Conservation (phyloP, 2,329 filamentous ascomycete species). For the Colletotrichum scovillei region DNA sequence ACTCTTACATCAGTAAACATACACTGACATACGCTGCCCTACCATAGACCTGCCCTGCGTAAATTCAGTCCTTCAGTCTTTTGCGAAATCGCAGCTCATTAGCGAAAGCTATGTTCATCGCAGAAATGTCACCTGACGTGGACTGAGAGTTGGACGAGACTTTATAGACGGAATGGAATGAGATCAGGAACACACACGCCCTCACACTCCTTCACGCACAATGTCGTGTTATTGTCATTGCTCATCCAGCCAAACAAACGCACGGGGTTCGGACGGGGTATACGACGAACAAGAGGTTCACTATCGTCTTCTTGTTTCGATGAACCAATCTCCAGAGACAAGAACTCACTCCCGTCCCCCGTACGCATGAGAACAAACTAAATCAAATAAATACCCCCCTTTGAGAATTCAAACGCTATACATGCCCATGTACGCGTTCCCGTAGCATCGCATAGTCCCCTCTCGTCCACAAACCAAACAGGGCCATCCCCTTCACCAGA, state of each 20-base stretch:
- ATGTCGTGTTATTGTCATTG: neutral
- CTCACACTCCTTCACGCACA: constrained; percentile 25
- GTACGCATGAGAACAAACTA: neutral
- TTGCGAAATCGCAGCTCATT: neutral
- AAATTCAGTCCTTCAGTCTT: constrained; percentile 4
- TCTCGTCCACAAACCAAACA: neutral
- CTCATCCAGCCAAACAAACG: neutral
- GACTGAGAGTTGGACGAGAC: neutral
- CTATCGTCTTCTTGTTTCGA: neutral
- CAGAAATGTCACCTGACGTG: neutral
- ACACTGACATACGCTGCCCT: constrained; percentile 2
- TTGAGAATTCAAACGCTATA: neutral
- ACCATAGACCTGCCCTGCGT: constrained; percentile 47
- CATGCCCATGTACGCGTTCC: neutral
- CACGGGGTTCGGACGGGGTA: neutral
- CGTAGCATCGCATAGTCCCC: neutral
- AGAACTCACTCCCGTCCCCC: neutral
- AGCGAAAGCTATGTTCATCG: neutral
- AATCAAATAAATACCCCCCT: constrained; percentile 7
- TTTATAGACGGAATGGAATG: neutral
- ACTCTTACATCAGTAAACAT: neutral
- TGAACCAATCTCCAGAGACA: neutral
- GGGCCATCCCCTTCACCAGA: constrained; percentile 20
- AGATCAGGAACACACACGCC: constrained; percentile 5
- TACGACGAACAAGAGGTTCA: neutral